These are phyloP conservation scores for Russula abietina DNA, from an alignment of 768 basidiomycete species.

Conservation along the genomic window DNA sequence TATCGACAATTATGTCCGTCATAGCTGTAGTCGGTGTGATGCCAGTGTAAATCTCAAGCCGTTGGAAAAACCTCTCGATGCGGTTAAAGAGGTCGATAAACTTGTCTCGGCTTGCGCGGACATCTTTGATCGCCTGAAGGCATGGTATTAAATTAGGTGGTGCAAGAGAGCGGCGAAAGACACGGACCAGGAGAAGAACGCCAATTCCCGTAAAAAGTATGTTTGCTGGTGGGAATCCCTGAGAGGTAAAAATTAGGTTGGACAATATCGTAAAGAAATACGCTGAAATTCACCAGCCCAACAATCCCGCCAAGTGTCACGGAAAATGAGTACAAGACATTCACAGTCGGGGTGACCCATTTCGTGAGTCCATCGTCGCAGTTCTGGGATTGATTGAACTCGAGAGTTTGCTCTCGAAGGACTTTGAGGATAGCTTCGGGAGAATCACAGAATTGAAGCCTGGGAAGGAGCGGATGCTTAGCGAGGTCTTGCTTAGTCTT, in stretches of 20 bases:
- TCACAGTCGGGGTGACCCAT: not conserved
- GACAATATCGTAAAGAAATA: not conserved
- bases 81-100: not conserved
- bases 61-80: not conserved
- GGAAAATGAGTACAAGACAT: not conserved
- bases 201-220: not conserved
- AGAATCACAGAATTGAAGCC: not conserved
- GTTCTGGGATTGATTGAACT: not conserved
- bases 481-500: not conserved
- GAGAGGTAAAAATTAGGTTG: not conserved
- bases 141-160: not conserved
- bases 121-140: not conserved
- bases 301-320: not conserved
- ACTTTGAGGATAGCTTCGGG: not conserved
- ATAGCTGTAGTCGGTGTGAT: not conserved
- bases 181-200: not conserved
- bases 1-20: not conserved
- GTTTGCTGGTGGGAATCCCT: not conserved
- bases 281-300: not conserved
- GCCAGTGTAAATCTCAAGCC: not conserved
- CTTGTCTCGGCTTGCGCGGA: not conserved
- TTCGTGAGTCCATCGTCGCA: not conserved
- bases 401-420: not conserved
- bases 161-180: not conserved
- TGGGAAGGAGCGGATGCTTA: not conserved